phyloP scores from a whole-genome alignment of 164 flowering plant genomes.

The Liriodendron chinense region DNA sequence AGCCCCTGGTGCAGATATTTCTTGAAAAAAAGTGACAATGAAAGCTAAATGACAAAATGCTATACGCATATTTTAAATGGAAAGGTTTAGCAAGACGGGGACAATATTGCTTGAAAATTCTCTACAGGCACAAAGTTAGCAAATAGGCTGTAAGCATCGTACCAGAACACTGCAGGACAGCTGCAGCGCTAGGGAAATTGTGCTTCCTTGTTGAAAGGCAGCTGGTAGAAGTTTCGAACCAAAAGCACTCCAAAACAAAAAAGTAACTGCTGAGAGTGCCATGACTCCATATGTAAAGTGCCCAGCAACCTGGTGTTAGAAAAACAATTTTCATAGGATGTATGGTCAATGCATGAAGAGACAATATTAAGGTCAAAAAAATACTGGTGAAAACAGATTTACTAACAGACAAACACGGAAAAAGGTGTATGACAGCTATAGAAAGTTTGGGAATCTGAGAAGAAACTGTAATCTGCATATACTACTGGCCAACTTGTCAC shows the following conservation, averaged over 20 bases:
- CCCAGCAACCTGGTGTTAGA: slow-evolving; percentile 70
- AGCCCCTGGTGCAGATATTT: neutral
- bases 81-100: neutral
- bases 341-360: neutral
- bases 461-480: too few species aligned
- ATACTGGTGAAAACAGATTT: neutral
- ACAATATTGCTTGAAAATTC: neutral
- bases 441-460: too few species aligned
- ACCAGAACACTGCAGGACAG: slow-evolving; percentile 99
- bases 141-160: slow-evolving; percentile 15
- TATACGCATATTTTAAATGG: neutral
- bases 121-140: neutral
- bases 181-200: slow-evolving; percentile 90
- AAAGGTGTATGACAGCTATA: too few species aligned
- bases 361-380: neutral
- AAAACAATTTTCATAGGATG: neutral
- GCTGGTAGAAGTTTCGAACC: slow-evolving; percentile 72
- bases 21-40: neutral
- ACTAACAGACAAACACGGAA: too few species aligned
- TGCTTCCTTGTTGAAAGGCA: slow-evolving; percentile 55
- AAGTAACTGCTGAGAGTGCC: slow-evolving; percentile 94
- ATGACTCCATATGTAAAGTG: slow-evolving; percentile 95
- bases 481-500: too few species aligned
- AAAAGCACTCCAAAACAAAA: slow-evolving; percentile 80
- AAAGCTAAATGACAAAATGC: neutral